Conservation (phyloP, 2,329 filamentous ascomycete species). For the Aspergillus cejpii region DNA sequence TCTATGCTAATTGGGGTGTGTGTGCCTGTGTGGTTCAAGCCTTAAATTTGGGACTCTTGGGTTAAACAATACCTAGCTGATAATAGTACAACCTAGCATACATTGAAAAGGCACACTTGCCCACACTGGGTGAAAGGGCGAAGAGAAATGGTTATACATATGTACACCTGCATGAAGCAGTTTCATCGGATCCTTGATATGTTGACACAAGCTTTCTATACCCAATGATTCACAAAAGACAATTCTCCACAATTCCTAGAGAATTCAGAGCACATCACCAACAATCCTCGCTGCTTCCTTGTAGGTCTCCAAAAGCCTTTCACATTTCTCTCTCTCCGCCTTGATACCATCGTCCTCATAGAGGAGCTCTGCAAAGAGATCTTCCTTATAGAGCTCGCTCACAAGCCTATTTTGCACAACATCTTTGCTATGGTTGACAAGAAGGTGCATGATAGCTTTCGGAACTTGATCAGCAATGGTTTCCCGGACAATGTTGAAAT, state of each 20-base stretch:
- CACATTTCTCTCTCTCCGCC: constrained; percentile 96
- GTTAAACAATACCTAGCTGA: too few species aligned
- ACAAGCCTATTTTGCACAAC: constrained; percentile 95
- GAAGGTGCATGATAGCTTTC: constrained; percentile 96
- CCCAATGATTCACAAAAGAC: background rate
- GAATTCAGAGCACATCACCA: constrained; percentile 73
- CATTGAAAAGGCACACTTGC: too few species aligned
- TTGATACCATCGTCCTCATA: constrained; percentile 98
- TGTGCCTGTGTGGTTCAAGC: too few species aligned
- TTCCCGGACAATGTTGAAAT: constrained; percentile 98
- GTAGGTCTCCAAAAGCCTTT: constrained; percentile 90
- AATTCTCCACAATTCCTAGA: background rate
- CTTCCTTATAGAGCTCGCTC: constrained; percentile 89
- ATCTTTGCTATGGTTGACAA: constrained; percentile 97
- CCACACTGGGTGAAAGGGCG: too few species aligned
- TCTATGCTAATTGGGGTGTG: too few species aligned
- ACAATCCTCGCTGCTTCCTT: constrained; percentile 98
- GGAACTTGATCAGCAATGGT: constrained; percentile 98
- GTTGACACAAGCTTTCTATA: background rate
- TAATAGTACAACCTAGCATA: too few species aligned
- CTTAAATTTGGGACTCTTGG: too few species aligned
- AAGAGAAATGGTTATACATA: too few species aligned
- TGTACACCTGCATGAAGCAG: too few species aligned
- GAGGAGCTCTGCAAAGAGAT: constrained; percentile 81
- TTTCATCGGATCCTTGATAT: background rate